phyloP scores from a whole-genome alignment of 139 green algal genomes.

The Closterium sp. region DNA sequence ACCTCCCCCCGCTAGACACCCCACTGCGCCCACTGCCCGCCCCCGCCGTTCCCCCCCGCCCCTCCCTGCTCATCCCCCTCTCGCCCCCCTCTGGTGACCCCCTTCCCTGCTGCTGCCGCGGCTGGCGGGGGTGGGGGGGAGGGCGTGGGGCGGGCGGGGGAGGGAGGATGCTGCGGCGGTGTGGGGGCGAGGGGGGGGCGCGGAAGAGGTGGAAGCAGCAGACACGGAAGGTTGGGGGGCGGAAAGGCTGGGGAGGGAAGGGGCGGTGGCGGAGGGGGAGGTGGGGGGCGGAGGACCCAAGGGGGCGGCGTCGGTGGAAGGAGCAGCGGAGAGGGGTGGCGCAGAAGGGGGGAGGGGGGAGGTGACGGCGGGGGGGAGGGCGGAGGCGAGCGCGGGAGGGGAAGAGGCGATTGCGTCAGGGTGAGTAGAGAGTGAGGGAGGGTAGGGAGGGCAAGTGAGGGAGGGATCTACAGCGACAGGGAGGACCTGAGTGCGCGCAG shows the following conservation, averaged over 20 bases:
- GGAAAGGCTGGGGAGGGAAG: not conserved
- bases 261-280: not conserved
- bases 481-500: not conserved
- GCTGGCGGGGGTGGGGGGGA: not conserved
- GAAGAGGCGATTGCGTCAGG: not conserved
- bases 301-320: not conserved
- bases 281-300: not conserved
- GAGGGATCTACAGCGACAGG: not conserved
- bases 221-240: not conserved
- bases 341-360: too few relatives aligned
- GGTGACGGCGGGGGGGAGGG: too few relatives aligned
- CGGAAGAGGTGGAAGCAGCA: too few relatives aligned
- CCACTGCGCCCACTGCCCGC: not conserved
- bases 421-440: not conserved
- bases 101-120: not conserved
- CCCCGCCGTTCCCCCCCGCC: not conserved
- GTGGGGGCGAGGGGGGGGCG: not conserved
- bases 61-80: not conserved
- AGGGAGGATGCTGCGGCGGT: not conserved
- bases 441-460: not conserved
- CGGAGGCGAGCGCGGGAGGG: too few relatives aligned
- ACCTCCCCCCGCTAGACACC: not conserved
- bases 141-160: too few relatives aligned
- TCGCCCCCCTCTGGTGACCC: too few relatives aligned
- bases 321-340: not conserved